Percentiles rank a stretch among this genome's conserved stretches.
Conservation (phyloP, 129 eudicot genomes). For the Flaveria sonorensis region DNA sequence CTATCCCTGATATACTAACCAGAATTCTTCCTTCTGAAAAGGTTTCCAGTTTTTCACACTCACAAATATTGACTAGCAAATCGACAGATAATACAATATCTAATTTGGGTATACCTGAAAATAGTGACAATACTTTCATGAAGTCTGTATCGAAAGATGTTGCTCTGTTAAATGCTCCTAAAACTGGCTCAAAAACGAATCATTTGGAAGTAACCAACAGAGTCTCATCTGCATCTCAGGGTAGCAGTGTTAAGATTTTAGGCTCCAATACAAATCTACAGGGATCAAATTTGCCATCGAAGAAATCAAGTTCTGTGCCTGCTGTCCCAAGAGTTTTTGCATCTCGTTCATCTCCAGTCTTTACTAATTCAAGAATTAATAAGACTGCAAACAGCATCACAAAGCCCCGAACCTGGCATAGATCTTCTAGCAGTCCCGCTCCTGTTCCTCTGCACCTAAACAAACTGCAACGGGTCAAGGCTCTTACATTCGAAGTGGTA, state of each 20-base stretch:
- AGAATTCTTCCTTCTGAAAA: slow-evolving; percentile 34
- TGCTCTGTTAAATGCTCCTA: slow-evolving; percentile 27
- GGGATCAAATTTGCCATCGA: slow-evolving; percentile 37
- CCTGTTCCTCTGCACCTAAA: slow-evolving; percentile 49
- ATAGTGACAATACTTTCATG: slow-evolving; percentile 23
- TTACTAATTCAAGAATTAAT: slow-evolving; percentile 39
- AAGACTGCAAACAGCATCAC: slow-evolving; percentile 41
- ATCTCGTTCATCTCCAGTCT: slow-evolving; percentile 34
- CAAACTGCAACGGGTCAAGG: slow-evolving; percentile 32
- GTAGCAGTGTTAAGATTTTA: slow-evolving; percentile 26
- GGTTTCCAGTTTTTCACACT: slow-evolving; percentile 21
- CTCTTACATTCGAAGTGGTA: slow-evolving; percentile 83
- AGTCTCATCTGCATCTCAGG: slow-evolving; percentile 36
- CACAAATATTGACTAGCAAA: slow-evolving; percentile 15
- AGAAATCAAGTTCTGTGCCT: slow-evolving; percentile 45
- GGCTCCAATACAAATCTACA: slow-evolving; percentile 31
- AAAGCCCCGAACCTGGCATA: slow-evolving; percentile 82
- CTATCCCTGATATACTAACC: slow-evolving; percentile 30
- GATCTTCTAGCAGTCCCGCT: slow-evolving; percentile 46
- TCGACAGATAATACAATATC: slow-evolving; percentile 29
- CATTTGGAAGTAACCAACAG: slow-evolving; percentile 22
- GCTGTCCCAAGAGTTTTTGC: slow-evolving; percentile 46
- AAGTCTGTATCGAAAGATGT: slow-evolving; percentile 36
- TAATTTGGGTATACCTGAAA: slow-evolving; percentile 14
- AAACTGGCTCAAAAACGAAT: slow-evolving; percentile 28